These are phyloP conservation scores for Phytophthora tubulina DNA, from an alignment of 352 stramenopile species.

Conservation along the genomic window DNA sequence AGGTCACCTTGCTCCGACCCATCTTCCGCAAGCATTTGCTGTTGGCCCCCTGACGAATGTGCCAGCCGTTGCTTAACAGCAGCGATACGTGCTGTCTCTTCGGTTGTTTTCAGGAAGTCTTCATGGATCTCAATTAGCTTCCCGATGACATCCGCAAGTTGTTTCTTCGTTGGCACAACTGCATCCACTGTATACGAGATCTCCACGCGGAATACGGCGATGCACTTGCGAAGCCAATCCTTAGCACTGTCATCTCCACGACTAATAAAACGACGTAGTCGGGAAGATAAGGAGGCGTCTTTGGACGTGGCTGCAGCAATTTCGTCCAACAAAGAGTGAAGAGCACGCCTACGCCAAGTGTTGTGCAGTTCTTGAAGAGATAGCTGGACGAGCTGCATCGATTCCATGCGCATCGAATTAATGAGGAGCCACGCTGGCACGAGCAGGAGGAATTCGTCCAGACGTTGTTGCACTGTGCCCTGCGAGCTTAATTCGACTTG, in stretches of 20 bases:
- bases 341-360: slow-evolving; percentile 96
- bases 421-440: slow-evolving; percentile 97
- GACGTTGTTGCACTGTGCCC: slow-evolving; percentile 38
- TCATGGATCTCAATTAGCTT: slow-evolving; percentile 65
- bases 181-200: slow-evolving; percentile 83
- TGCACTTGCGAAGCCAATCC: slow-evolving; percentile 72
- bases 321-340: slow-evolving; percentile 91
- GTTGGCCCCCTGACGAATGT: slow-evolving; percentile 57
- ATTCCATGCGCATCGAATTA: slow-evolving; percentile 99
- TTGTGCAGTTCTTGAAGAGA: slow-evolving; percentile 98
- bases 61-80: slow-evolving; percentile 71
- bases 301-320: slow-evolving; percentile 44
- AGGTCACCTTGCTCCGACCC: slow-evolving; percentile 75
- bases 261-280: slow-evolving; percentile 77
- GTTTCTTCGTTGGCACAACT: slow-evolving; percentile 72
- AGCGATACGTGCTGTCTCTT: slow-evolving; percentile 62
- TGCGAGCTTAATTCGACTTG: slow-evolving; percentile 35
- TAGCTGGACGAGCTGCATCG: slow-evolving; percentile 99
- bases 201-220: slow-evolving; percentile 80
- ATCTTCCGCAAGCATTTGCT: slow-evolving; percentile 50
- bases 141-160: slow-evolving; percentile 73
- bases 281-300: slow-evolving; percentile 48
- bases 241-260: slow-evolving; percentile 43
- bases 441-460: slow-evolving; percentile 78
- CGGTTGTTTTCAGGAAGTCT: slow-evolving; percentile 64